Conservation (phyloP, 441 rosid species). For the Pelargonium australe region DNA sequence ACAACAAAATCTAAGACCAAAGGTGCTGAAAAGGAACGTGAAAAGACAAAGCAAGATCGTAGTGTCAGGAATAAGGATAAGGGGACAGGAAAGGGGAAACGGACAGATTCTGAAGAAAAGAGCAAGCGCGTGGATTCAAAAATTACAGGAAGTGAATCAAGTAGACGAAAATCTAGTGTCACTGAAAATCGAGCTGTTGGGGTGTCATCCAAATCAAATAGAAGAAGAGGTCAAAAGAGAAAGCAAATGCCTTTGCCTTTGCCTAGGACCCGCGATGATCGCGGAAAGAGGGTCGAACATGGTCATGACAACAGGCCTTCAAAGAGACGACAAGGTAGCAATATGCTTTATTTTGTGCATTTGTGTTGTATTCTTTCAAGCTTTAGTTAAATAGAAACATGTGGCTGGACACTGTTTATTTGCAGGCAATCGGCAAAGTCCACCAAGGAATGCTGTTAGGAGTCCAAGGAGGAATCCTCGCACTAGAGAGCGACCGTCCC, state of each 20-base stretch:
- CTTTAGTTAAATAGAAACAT: neutral
- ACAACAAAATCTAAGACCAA: constrained; percentile 5
- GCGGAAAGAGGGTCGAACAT: constrained; percentile 15
- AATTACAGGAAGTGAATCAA: constrained; percentile 12
- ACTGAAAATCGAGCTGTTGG: constrained; percentile 9
- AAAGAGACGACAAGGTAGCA: constrained; percentile 15
- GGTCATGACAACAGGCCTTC: constrained; percentile 1
- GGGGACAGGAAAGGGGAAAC: constrained; percentile 7
- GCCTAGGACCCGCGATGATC: neutral
- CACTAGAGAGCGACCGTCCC: constrained; percentile 8
- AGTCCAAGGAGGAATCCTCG: constrained; percentile 14
- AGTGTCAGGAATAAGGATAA: neutral
- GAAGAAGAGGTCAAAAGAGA: constrained; percentile 6
- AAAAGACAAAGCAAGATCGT: neutral
- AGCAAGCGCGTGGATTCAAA: constrained; percentile 11
- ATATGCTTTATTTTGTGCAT: neutral
- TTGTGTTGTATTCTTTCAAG: neutral
- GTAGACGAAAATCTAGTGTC: constrained; percentile 5
- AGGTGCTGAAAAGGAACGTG: constrained; percentile 11
- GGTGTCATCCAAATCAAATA: constrained; percentile 9
- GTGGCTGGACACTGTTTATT: neutral
- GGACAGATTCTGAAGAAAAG: constrained; percentile 4
- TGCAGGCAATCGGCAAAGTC: constrained; percentile 15
- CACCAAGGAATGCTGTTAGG: constrained; percentile 3
- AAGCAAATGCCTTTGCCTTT: constrained; percentile 1